Conservation (phyloP, 495 filamentous ascomycete species). For the Aspergillus coremiiformis region DNA sequence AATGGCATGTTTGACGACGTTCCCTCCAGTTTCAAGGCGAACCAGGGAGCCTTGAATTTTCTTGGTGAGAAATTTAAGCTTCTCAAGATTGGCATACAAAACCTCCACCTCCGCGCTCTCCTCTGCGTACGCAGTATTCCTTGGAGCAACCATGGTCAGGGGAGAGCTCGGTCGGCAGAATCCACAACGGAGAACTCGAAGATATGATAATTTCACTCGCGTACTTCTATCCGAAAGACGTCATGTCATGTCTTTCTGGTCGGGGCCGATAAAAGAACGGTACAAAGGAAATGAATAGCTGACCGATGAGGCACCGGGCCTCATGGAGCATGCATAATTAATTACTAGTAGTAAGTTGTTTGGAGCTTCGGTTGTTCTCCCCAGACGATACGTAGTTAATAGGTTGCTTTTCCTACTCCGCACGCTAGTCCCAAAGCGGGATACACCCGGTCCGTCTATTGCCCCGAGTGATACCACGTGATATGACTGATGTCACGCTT, state of each 20-base stretch:
- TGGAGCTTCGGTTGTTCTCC: not conserved
- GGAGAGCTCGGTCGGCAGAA: slow-evolving; percentile 10
- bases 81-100: slow-evolving; percentile 57
- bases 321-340: slow-evolving; percentile 9
- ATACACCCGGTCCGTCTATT: slow-evolving; percentile 14
- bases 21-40: slow-evolving; percentile 77
- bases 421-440: slow-evolving; percentile 21
- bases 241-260: slow-evolving; percentile 27
- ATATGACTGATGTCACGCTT: not conserved
- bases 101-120: slow-evolving; percentile 68
- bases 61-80: slow-evolving; percentile 69
- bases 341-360: not conserved
- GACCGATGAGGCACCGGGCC: slow-evolving; percentile 22
- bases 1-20: slow-evolving; percentile 83
- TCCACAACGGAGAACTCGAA: slow-evolving; percentile 8
- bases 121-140: slow-evolving; percentile 54
- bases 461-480: not conserved
- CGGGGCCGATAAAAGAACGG: not conserved
- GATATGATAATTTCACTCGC: not conserved
- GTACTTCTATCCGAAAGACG: slow-evolving; percentile 3
- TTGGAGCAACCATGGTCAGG: slow-evolving; percentile 41
- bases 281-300: not conserved
- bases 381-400: slow-evolving; percentile 1
- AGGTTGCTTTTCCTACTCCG: slow-evolving; percentile 5
- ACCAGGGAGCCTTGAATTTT: slow-evolving; percentile 86